Conservation (phyloP, 2,329 filamentous ascomycete genomes). For the Ceratocystis huliohia region DNA sequence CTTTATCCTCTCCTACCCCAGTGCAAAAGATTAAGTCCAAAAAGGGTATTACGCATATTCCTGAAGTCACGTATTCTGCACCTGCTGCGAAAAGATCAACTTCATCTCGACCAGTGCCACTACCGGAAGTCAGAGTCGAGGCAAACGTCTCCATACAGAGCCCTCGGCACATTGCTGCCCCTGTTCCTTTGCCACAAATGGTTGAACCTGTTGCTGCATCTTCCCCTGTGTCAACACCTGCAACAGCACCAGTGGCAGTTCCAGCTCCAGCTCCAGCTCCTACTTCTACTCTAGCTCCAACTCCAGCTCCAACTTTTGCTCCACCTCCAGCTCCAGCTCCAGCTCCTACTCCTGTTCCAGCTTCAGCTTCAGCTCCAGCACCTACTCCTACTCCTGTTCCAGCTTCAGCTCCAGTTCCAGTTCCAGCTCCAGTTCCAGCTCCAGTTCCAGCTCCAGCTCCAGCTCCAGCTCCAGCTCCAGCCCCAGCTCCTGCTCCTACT, state of each 20-base stretch:
- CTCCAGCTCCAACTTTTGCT: background rate
- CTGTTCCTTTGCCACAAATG: background rate
- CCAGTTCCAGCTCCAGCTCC: background rate
- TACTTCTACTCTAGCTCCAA: background rate
- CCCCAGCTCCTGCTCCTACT: background rate
- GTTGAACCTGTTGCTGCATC: background rate
- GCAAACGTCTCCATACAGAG: background rate
- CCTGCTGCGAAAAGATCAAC: background rate
- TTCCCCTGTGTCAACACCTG: background rate
- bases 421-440: background rate
- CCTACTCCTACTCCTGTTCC: background rate
- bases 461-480: background rate
- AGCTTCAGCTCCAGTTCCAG: background rate
- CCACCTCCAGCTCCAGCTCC: background rate
- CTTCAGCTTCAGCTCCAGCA: background rate
- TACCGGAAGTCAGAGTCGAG: background rate
- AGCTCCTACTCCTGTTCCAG: background rate
- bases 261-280: background rate
- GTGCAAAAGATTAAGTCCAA: background rate
- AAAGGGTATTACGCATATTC: background rate
- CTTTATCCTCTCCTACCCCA: background rate
- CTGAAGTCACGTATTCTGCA: background rate
- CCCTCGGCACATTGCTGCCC: background rate
- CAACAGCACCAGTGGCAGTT: slow-evolving; percentile 2
- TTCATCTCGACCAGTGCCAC: background rate